Evolutionary conservation across 1,284 basidiomycete species (phyloP), one percentile per base, ranked within the genome.

Genomic region (Pholiota adiposa): DNA sequence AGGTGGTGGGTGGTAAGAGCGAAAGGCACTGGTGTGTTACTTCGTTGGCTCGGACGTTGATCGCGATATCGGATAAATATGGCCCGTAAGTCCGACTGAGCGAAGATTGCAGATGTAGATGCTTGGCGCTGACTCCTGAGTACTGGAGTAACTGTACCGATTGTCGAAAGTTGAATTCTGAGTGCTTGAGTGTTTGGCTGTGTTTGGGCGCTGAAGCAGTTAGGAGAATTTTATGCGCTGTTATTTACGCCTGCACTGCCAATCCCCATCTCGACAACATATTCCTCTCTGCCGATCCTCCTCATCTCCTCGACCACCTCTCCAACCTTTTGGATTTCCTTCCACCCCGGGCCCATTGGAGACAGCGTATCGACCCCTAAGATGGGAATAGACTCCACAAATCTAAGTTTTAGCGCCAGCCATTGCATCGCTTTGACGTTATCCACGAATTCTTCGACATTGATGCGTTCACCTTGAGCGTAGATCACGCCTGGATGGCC

Each of bases 361-460:
- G n/a, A n/a, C n/a, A n/a, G n/a, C n/a, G 27, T 44, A 9, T n/a
- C 38, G 6, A 36, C 58, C n/a, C 44, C 33, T 31, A 38, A 8
- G 4, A 12, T 18, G 9, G 58, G 62, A 1, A 80, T 48, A 7
- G 75, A 73, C 62, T 88, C 86, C 19, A 84, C 67, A 63, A 90
- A 86, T 18, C 89, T 71, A n/a, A 90, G 73, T 46, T 82, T 78
- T 62, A 92, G 72, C 11, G 89, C 89, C 0, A 92, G 77, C 90
- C 90, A 92, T 66, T 91, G 88, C 89, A 91, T 90, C 23, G 79
- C 81, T 70, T 87, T 90, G 54, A 92, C 82, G 58, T 87, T 87
- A 16, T 71, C 72, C 2, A 89, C 82, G 66, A 91, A 91, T 63
- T 87, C 85, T 63, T 85, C 81, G 18, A 92, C 74, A 56, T 82